Percentiles rank a stretch among this genome's conserved stretches.
These are phyloP conservation scores for Lentinula boryana DNA, from an alignment of 768 basidiomycete species.

Conservation along the genomic window DNA sequence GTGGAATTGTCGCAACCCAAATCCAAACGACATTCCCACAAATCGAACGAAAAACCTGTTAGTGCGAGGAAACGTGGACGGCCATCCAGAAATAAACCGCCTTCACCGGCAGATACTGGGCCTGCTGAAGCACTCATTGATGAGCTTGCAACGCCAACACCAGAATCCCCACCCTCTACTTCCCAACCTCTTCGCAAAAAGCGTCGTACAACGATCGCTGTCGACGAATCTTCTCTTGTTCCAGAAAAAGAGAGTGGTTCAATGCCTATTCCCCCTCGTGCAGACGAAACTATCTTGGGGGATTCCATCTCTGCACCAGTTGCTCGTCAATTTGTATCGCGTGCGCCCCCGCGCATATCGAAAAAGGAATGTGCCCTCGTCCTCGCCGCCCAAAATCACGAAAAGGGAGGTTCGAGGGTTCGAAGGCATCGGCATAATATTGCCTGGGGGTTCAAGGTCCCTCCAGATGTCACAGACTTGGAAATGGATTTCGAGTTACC, in stretches of 20 bases:
- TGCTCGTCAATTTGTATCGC: background rate
- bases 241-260: background rate
- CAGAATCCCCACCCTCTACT: background rate
- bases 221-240: background rate
- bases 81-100: background rate
- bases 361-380: slow-evolving; percentile 12
- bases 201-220: background rate
- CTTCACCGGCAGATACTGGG: background rate
- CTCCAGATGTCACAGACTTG: slow-evolving; percentile 36
- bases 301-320: slow-evolving; percentile 1
- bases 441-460: slow-evolving; percentile 60
- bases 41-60: background rate
- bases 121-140: background rate
- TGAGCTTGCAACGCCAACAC: slow-evolving; percentile 1
- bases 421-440: slow-evolving; percentile 42
- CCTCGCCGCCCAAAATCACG: background rate
- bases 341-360: background rate
- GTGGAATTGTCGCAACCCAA: background rate
- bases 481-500: slow-evolving; percentile 53
- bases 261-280: background rate
- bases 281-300: background rate
- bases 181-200: background rate
- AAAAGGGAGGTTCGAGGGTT: slow-evolving; percentile 33
- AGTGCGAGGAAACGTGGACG: background rate
- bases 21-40: background rate